A percentile compares a stretch with the other conserved stretches of the same genome.
Conservation (phyloP, 345 rosid species). For the Citrus maxima region DNA sequence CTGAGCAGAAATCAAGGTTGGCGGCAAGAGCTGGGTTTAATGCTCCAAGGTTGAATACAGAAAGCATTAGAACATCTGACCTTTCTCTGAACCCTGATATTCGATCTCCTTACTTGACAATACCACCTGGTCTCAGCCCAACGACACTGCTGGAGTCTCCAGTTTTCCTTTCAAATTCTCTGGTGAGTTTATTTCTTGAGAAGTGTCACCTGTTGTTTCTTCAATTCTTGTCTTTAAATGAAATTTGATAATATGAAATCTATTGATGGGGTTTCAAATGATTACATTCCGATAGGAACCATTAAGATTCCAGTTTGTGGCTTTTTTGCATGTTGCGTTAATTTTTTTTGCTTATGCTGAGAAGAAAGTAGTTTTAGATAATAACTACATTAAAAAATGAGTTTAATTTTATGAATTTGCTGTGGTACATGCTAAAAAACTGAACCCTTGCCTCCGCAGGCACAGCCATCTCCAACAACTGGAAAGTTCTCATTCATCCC, state of each 20-base stretch:
- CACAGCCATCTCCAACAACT: constrained; percentile 90
- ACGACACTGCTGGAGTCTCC: constrained; percentile 89
- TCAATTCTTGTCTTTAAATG: background rate
- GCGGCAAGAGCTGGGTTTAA: constrained; percentile 89
- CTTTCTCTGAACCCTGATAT: constrained; percentile 43
- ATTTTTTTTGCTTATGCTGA: constrained; percentile 2
- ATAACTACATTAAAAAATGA: background rate
- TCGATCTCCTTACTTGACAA: constrained; percentile 67
- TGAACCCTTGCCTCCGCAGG: constrained; percentile 44
- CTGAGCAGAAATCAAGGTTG: constrained; percentile 56
- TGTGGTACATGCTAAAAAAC: background rate
- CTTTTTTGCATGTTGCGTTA: background rate
- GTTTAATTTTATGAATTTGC: constrained; percentile 6
- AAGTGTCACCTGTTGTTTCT: background rate
- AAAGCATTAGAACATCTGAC: constrained; percentile 58
- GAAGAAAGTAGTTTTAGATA: background rate
- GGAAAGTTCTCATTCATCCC: constrained; percentile 73
- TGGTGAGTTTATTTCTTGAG: constrained; percentile 39
- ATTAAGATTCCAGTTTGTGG: background rate
- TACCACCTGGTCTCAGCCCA: constrained; percentile 91
- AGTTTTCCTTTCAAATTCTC: constrained; percentile 67
- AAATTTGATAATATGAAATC: background rate
- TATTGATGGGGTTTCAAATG: background rate
- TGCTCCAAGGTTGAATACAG: constrained; percentile 71
- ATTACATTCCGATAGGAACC: background rate